Evolutionary conservation across 495 filamentous ascomycete genomes (phyloP).

Genomic region (Penicillium roqueforti): DNA sequence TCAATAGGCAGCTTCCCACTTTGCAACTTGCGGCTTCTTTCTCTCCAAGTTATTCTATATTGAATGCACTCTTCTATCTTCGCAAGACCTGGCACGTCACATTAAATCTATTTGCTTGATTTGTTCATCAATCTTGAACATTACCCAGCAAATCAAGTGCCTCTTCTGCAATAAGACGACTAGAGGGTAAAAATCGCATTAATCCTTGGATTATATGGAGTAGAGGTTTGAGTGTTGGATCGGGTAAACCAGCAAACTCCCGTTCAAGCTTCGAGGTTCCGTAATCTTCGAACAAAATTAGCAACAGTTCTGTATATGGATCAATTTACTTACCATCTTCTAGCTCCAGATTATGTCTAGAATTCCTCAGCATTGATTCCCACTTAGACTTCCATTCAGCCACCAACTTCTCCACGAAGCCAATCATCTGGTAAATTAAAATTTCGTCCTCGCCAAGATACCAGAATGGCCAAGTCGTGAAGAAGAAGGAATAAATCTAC

Average conservation of each 20-base stretch:
- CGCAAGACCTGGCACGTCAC: too few relatives aligned
- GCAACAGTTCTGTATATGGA: slow-evolving; percentile 2
- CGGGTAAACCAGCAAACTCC: not conserved
- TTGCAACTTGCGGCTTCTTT: too few relatives aligned
- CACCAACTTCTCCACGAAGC: slow-evolving; percentile 15
- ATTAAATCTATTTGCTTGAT: too few relatives aligned
- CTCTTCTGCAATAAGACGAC: slow-evolving; percentile 11
- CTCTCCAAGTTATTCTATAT: too few relatives aligned
- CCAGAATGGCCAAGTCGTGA: slow-evolving; percentile 22
- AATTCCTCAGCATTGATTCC: slow-evolving; percentile 12
- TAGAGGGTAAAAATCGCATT: slow-evolving; percentile 5
- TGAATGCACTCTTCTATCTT: too few relatives aligned
- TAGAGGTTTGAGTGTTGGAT: slow-evolving; percentile 8
- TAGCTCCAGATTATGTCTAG: slow-evolving; percentile 13
- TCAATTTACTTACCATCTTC: slow-evolving; percentile 14
- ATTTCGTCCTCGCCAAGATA: slow-evolving; percentile 24
- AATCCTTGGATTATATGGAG: slow-evolving; percentile 2
- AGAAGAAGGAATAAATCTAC: slow-evolving; percentile 25
- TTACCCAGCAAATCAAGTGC: slow-evolving; percentile 14
- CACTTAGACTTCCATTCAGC: slow-evolving; percentile 22
- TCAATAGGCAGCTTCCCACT: too few relatives aligned
- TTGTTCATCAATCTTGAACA: slow-evolving; percentile 4
- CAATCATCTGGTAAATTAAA: slow-evolving; percentile 17
- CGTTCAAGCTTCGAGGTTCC: slow-evolving; percentile 2
- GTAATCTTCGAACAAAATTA: not conserved